Conservation (phyloP, 768 basidiomycete genomes). For the Serpula lacrymans region DNA sequence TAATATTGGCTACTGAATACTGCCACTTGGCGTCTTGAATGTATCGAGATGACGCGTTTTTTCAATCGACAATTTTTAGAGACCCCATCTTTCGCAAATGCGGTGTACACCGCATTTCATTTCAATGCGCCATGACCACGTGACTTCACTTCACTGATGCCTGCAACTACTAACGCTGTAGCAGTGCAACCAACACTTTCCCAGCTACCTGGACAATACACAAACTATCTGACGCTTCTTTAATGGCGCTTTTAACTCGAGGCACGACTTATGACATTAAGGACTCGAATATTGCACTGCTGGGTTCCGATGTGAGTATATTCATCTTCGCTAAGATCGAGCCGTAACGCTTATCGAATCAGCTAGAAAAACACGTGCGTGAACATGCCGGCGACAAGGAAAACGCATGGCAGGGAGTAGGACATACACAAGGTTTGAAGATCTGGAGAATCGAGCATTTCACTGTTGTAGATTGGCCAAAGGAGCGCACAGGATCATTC, state of each 20-base stretch:
- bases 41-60: no score
- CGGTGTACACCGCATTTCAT: no score
- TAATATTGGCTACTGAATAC: no score
- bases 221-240: not conserved
- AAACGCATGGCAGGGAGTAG: constrained; percentile 48
- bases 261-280: constrained; percentile 53
- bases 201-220: no score
- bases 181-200: not conserved
- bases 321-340: not conserved
- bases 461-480: constrained; percentile 50
- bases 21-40: no score
- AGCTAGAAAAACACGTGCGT: constrained; percentile 48
- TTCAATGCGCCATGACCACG: no score
- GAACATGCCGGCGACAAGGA: constrained; percentile 51
- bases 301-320: constrained; percentile 55
- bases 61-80: no score
- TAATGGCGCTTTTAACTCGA: constrained; percentile 45
- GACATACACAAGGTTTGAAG: constrained; percentile 40
- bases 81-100: no score
- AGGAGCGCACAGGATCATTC: constrained; percentile 49
- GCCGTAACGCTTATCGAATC: not conserved
- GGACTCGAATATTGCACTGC: constrained; percentile 59
- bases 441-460: constrained; percentile 63
- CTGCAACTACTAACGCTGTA: no score
- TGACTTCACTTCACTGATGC: no score